Percentiles rank a stretch among this genome's conserved stretches.
Evolutionary conservation across 139 green algal genomes (phyloP).

Genomic region (Closterium sp.): DNA sequence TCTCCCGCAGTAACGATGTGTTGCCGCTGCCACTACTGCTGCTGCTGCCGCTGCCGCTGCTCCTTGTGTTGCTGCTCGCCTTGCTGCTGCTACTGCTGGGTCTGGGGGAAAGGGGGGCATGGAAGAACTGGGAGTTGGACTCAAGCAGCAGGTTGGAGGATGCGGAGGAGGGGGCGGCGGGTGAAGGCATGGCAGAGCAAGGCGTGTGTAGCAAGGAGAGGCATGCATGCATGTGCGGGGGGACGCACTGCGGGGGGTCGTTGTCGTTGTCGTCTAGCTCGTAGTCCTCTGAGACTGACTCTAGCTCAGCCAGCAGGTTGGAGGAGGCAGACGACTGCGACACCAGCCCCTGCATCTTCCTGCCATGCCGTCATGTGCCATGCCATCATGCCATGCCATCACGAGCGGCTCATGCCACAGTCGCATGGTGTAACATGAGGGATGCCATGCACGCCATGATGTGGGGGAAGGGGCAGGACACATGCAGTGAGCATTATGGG

Average conservation of each 20-base stretch:
- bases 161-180: too few relatives aligned
- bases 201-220: neutral
- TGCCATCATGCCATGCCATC: neutral
- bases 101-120: neutral
- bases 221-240: neutral
- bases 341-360: neutral
- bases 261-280: neutral
- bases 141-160: too few relatives aligned
- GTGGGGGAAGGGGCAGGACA: too few relatives aligned
- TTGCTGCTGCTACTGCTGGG: neutral
- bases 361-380: neutral
- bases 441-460: too few relatives aligned
- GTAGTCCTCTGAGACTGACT: neutral
- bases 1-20: neutral
- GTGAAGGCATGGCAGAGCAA: too few relatives aligned
- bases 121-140: neutral
- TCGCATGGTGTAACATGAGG: too few relatives aligned
- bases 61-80: neutral
- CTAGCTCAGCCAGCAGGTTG: neutral
- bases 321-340: neutral
- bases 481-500: too few relatives aligned
- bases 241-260: neutral
- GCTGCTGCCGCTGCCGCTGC: neutral
- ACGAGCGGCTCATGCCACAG: too few relatives aligned
- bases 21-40: neutral